phyloP scores from a whole-genome alignment of 768 basidiomycete genomes.

The Bullera alba region DNA sequence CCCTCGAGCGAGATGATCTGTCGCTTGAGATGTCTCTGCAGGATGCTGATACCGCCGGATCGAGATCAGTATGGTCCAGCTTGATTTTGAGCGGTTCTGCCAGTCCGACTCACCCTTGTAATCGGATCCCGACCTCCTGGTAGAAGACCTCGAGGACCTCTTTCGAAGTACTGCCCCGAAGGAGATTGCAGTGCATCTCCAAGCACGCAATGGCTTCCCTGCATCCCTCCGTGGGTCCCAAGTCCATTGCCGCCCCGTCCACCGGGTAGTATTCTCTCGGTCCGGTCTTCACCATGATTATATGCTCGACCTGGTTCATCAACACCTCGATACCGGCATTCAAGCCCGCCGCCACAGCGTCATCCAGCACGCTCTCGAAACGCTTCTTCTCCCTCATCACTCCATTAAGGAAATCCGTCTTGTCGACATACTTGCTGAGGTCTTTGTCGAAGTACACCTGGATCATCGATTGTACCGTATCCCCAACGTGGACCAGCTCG shows the following conservation, averaged over 20 bases:
- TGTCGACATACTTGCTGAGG: conserved; percentile 78
- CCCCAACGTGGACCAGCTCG: conserved; percentile 91
- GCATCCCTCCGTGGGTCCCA: conserved; percentile 80
- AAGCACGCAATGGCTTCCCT: conserved; percentile 82
- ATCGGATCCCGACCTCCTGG: conserved; percentile 87
- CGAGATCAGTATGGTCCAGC: neutral
- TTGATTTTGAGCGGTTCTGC: neutral
- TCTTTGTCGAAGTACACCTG: conserved; percentile 99
- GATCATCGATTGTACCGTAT: conserved; percentile 94
- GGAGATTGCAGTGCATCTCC: conserved; percentile 79
- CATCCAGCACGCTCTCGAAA: conserved; percentile 86
- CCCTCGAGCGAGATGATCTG: conserved; percentile 92
- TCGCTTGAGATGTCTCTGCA: conserved; percentile 93
- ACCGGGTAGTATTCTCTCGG: conserved; percentile 86
- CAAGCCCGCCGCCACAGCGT: conserved; percentile 83
- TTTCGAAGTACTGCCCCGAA: conserved; percentile 88
- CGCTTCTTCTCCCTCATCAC: conserved; percentile 95
- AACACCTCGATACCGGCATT: conserved; percentile 93
- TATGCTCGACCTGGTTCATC: conserved; percentile 96
- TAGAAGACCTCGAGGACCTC: conserved; percentile 97
- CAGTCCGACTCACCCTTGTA: conserved; percentile 60
- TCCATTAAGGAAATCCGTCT: conserved; percentile 83
- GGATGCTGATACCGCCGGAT: conserved; percentile 67
- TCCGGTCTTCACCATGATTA: conserved; percentile 71
- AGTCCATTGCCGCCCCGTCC: conserved; percentile 68